phyloP scores from a whole-genome alignment of 1,284 basidiomycete species.

The Sanghuangporus weigelae region DNA sequence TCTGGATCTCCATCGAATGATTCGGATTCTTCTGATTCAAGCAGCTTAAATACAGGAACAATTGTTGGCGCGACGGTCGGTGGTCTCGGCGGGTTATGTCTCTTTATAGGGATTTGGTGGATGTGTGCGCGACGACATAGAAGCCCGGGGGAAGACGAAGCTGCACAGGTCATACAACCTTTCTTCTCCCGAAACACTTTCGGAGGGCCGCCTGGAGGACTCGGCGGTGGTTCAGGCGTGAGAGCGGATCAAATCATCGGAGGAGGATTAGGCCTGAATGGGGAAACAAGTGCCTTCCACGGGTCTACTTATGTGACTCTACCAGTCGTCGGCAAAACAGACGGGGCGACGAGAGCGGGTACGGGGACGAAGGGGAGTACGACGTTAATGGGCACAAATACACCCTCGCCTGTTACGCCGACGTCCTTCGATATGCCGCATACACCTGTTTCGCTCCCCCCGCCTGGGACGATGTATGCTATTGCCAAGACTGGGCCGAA shows the following conservation, averaged over 20 bases:
- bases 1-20: too few species aligned
- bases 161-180: constrained; percentile 7
- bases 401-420: background rate
- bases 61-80: constrained; percentile 11
- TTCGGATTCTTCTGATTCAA: background rate
- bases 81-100: background rate
- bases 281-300: background rate
- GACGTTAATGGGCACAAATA: background rate
- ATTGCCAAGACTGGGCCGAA: too few species aligned
- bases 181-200: background rate
- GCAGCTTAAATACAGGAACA: background rate
- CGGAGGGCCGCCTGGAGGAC: background rate
- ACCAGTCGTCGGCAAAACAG: background rate
- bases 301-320: background rate
- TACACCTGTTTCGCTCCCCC: background rate
- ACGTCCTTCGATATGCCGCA: background rate
- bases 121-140: background rate
- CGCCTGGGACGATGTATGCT: background rate
- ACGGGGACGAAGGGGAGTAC: background rate
- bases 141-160: background rate
- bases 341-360: background rate
- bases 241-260: background rate
- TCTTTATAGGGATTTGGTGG: background rate
- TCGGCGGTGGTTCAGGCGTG: background rate
- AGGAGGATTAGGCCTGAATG: background rate